Base-by-base conservation (phyloP, 768 basidiomycete species). In the Auricularia heimuer region DNA sequence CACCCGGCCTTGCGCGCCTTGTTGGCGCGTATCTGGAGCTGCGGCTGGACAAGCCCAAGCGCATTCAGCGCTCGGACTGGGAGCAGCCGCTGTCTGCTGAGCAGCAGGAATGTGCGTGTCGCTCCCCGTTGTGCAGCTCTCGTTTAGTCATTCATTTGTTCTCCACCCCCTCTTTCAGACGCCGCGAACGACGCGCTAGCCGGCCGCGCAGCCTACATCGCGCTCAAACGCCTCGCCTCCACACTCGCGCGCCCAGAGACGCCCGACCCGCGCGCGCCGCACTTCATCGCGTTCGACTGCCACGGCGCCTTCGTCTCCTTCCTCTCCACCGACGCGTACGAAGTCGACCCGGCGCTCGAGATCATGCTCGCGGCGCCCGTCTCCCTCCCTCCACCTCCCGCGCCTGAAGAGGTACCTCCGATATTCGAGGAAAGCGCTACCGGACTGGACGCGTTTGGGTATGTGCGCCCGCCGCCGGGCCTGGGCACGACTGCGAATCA, bases 131-230 rank as follows among this genome's bases (percentile, higher is more conserved):
- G 29, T 47, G n/a, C 24, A 3, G n/a, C 62, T 2, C 61, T 14
- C 61, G 34, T 62, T 16, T 16, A 39, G 1, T 29, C 56, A 29
- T 39, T 64, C 63, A 12, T 33, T 37, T 65, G 12, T 39, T 3
- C 8, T 8, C 39, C 8, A 39, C 39, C 39, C 39, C 24, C 24
- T 1, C 24, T 8, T 51, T 24, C 33, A 88, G 89, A 91, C 74
- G 90, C 87, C 3, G 82, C 80, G 37, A 87, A 88, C 70, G 90
- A 92, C 68, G 85, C 85, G 1, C 83, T 87, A 70, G 81, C 88
- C 3, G 87, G 84, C 12, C 83, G 83, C 67, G 67, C 74, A 1
- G 67, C 91, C 29, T 86, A 84, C 72, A 72, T 69, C 36, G 77
- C 72, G 37, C 76, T 92, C 8, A 64, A 72, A 4, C 66, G 65